phyloP scores from a whole-genome alignment of 192 early-diverging fungal species.

The Coemansia sp. region DNA sequence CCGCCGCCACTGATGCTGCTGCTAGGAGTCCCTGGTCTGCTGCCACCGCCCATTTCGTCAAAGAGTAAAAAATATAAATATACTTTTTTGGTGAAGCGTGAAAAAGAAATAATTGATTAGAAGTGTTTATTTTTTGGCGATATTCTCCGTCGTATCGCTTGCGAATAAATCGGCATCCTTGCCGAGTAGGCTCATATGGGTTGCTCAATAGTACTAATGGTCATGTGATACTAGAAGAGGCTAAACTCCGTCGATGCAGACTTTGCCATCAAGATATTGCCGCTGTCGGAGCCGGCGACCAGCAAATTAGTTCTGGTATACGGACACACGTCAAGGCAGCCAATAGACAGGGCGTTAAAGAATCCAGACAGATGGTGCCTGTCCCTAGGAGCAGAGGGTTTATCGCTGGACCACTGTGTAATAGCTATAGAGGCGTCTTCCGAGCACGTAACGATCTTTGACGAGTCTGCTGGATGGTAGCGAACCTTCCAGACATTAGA shows the following conservation, averaged over 20 bases:
- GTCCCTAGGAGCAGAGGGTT: background rate
- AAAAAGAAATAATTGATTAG: background rate
- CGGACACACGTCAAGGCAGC: slow-evolving; percentile 52
- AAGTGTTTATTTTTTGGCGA: no score
- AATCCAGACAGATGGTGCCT: slow-evolving; percentile 35
- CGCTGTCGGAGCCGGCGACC: slow-evolving; percentile 56
- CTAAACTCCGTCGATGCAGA: slow-evolving; percentile 16
- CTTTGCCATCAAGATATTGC: slow-evolving; percentile 49
- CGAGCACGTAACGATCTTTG: slow-evolving; percentile 53
- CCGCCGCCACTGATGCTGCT: background rate
- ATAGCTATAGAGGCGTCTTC: slow-evolving; percentile 52
- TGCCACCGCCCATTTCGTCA: slow-evolving; percentile 28
- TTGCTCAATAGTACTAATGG: no score
- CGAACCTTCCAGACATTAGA: slow-evolving; percentile 45
- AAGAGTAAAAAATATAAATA: slow-evolving; percentile 1
- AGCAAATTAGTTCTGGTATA: slow-evolving; percentile 37
- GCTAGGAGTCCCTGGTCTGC: slow-evolving; percentile 46
- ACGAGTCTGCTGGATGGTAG: slow-evolving; percentile 43
- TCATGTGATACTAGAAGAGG: slow-evolving; percentile 15
- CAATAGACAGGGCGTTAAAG: slow-evolving; percentile 51
- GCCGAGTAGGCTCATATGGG: background rate
- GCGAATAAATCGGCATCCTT: background rate
- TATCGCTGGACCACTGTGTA: slow-evolving; percentile 34
- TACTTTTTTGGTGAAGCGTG: background rate
- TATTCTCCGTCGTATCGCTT: background rate